These are phyloP conservation scores for Nemophila menziesii DNA, from an alignment of 257 asterid genomes.

Conservation along the genomic window DNA sequence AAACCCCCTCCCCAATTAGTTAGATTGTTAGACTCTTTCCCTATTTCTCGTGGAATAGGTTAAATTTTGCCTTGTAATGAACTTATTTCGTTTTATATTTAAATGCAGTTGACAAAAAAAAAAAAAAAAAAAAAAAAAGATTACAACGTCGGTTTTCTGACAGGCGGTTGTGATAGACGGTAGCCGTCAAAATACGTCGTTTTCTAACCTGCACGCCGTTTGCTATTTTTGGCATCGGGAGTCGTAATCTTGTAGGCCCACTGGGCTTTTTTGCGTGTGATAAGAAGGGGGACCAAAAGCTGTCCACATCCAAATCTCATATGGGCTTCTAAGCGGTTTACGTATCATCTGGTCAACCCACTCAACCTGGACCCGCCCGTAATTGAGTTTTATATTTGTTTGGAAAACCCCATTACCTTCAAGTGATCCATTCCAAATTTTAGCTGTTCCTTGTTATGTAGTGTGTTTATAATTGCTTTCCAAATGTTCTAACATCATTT, in stretches of 20 bases:
- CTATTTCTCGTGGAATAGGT: no score
- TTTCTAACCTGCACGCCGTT: conserved; percentile 20
- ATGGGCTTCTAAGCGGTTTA: conserved; percentile 9
- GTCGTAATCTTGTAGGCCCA: conserved; percentile 16
- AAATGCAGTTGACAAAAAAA: no score
- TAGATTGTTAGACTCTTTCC: no score
- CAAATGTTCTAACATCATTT: not conserved
- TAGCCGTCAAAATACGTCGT: not conserved
- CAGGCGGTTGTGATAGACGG: not conserved
- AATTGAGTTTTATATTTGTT: no score
- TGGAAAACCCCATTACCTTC: not conserved
- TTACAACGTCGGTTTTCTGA: not conserved
- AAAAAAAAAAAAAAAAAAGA: no score
- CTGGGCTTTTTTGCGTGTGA: conserved; percentile 3
- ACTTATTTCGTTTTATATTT: no score
- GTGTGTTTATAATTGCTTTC: not conserved
- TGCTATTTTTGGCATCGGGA: conserved; percentile 20
- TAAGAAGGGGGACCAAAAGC: conserved; percentile 19
- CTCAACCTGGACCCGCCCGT: not conserved
- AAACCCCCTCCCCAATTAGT: no score
- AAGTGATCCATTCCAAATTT: not conserved
- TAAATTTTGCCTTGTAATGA: no score
- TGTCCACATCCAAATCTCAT: conserved; percentile 5
- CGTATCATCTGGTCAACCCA: not conserved
- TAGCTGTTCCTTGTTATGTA: not conserved